Percentiles rank a stretch among this genome's conserved stretches.
Evolutionary conservation across 805 yeast genomes (phyloP).

Genomic region (Candida sithepensis): DNA sequence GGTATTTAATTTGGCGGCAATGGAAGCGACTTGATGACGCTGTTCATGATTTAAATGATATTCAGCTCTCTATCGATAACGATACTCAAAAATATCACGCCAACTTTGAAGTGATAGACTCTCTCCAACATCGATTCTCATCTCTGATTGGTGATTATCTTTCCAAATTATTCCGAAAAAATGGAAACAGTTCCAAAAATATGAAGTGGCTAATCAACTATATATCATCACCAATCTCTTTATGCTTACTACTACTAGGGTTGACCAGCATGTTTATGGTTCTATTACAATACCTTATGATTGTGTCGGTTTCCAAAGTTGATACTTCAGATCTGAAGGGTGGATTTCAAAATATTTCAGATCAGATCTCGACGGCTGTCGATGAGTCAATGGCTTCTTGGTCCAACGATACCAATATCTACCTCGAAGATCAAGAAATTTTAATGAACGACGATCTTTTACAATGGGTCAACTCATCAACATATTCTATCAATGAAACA

Average conservation of each 20-base stretch:
- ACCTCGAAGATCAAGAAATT: slow-evolving; percentile 45
- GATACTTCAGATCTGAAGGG: slow-evolving; percentile 9
- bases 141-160: slow-evolving; percentile 16
- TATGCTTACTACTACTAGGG: slow-evolving; percentile 49
- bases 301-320: slow-evolving; percentile 24
- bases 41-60: slow-evolving; percentile 19
- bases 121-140: slow-evolving; percentile 23
- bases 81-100: slow-evolving; percentile 5
- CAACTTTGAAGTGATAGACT: slow-evolving; percentile 25
- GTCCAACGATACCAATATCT: slow-evolving; percentile 54
- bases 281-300: slow-evolving; percentile 48
- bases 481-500: slow-evolving; percentile 58
- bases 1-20: slow-evolving; percentile 40
- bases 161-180: slow-evolving; percentile 11
- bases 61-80: background rate
- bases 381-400: slow-evolving; percentile 39
- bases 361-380: slow-evolving; percentile 19
- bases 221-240: slow-evolving; percentile 49
- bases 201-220: slow-evolving; percentile 47
- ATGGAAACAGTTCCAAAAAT: slow-evolving; percentile 8
- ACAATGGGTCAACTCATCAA: slow-evolving; percentile 59
- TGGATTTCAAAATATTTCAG: slow-evolving; percentile 9
- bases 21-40: slow-evolving; percentile 47
- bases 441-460: slow-evolving; percentile 61
- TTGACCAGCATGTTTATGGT: slow-evolving; percentile 54